phyloP scores from a whole-genome alignment of 73 alveolate species.

The Paramecium tetraurelia region DNA sequence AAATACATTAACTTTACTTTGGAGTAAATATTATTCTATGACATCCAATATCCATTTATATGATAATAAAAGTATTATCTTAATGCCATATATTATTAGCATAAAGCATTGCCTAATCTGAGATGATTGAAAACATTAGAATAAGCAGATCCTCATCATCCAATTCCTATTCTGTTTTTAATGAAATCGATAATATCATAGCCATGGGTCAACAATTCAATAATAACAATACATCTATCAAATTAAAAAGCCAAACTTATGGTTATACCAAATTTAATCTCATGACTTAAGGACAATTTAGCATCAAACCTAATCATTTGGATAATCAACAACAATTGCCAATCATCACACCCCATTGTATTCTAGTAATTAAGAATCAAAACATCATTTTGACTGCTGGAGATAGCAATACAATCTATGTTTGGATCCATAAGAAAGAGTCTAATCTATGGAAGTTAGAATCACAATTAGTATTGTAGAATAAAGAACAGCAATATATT shows the following conservation, averaged over 20 bases:
- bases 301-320: neutral
- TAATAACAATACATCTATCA: neutral
- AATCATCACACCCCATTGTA: neutral
- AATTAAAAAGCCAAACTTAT: neutral
- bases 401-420: neutral
- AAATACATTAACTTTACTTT: neutral
- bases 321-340: neutral
- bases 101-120: slow-evolving; percentile 29
- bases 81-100: neutral
- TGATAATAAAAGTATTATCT: neutral
- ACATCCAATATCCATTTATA: neutral
- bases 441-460: neutral
- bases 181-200: neutral
- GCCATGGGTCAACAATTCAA: neutral
- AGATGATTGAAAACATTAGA: neutral
- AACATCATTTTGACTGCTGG: slow-evolving; percentile 12
- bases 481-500: neutral
- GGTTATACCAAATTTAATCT: neutral
- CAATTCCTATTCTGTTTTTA: neutral
- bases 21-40: slow-evolving; percentile 9
- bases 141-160: neutral
- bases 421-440: slow-evolving; percentile 3
- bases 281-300: neutral
- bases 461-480: neutral
- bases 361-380: neutral